Percentiles rank a stretch among this genome's conserved stretches.
phyloP scores from a whole-genome alignment of 768 basidiomycete species.

The Phanerochaete sordida region DNA sequence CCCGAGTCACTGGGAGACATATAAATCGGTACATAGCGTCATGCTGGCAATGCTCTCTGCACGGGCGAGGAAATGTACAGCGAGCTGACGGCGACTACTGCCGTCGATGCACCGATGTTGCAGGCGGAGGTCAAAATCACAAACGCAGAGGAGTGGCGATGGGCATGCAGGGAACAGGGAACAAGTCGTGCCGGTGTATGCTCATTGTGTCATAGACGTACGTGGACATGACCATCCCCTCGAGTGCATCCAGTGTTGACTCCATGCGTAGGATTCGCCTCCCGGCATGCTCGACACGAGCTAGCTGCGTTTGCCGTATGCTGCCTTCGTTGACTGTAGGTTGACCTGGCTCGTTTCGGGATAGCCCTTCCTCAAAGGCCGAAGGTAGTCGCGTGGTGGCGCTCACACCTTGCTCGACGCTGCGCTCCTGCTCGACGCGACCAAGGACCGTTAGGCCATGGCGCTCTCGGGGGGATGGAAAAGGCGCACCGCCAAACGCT shows the following conservation, averaged over 20 bases:
- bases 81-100: background rate
- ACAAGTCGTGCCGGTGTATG: constrained; percentile 72
- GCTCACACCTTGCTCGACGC: constrained; percentile 71
- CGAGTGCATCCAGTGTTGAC: background rate
- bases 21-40: constrained; percentile 84
- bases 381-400: constrained; percentile 19
- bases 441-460: constrained; percentile 22
- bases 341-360: constrained; percentile 20
- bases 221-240: constrained; percentile 12
- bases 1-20: constrained; percentile 64
- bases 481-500: constrained; percentile 46
- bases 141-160: constrained; percentile 2
- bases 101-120: background rate
- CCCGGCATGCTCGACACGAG: constrained; percentile 55
- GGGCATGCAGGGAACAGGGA: constrained; percentile 45
- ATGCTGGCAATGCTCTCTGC: constrained; percentile 71
- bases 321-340: constrained; percentile 65
- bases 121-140: background rate
- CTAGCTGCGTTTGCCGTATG: constrained; percentile 73
- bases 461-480: background rate
- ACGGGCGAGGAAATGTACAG: constrained; percentile 39
- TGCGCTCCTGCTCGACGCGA: constrained; percentile 47
- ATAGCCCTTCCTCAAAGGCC: background rate
- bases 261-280: constrained; percentile 49
- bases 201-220: constrained; percentile 67